Conservation (phyloP, 2,329 filamentous ascomycete species). For the Fusarium devonianum region DNA sequence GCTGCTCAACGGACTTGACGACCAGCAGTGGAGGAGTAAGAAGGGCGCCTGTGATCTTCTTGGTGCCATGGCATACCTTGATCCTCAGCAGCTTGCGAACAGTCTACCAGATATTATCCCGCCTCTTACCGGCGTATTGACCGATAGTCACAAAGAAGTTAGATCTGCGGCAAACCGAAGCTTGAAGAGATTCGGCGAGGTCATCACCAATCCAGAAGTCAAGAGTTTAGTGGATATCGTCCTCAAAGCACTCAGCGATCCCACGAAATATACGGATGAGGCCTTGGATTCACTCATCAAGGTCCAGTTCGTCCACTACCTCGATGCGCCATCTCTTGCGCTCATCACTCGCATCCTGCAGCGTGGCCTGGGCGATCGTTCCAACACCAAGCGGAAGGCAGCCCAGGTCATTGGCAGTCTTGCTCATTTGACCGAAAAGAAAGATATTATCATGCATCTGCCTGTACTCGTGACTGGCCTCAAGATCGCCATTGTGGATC, state of each 20-base stretch:
- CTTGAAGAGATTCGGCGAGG: slow-evolving; percentile 96
- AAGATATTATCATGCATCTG: slow-evolving; percentile 88
- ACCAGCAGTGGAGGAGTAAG: slow-evolving; percentile 97
- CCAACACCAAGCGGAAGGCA: slow-evolving; percentile 94
- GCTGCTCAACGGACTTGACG: slow-evolving; percentile 88
- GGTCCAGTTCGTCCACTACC: slow-evolving; percentile 96
- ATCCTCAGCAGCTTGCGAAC: slow-evolving; percentile 90
- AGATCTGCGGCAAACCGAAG: slow-evolving; percentile 90
- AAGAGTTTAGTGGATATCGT: slow-evolving; percentile 90
- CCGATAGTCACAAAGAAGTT: slow-evolving; percentile 98
- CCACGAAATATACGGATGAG: slow-evolving; percentile 95
- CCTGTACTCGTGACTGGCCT: slow-evolving; percentile 92
- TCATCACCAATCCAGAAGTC: slow-evolving; percentile 97
- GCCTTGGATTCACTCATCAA: slow-evolving; percentile 94
- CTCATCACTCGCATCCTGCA: slow-evolving; percentile 95
- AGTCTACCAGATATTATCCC: slow-evolving; percentile 97
- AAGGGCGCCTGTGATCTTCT: slow-evolving; percentile 96
- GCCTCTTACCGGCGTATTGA: slow-evolving; percentile 89
- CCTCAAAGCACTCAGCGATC: slow-evolving; percentile 95
- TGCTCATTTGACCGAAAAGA: slow-evolving; percentile 94
- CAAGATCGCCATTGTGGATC: slow-evolving; percentile 88
- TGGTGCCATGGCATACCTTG: slow-evolving; percentile 97
- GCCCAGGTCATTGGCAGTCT: slow-evolving; percentile 97
- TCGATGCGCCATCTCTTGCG: slow-evolving; percentile 95
- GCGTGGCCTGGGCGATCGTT: slow-evolving; percentile 87